Evolutionary conservation across 208 protist genomes (phyloP).

Genomic region (Leishmania braziliensis): DNA sequence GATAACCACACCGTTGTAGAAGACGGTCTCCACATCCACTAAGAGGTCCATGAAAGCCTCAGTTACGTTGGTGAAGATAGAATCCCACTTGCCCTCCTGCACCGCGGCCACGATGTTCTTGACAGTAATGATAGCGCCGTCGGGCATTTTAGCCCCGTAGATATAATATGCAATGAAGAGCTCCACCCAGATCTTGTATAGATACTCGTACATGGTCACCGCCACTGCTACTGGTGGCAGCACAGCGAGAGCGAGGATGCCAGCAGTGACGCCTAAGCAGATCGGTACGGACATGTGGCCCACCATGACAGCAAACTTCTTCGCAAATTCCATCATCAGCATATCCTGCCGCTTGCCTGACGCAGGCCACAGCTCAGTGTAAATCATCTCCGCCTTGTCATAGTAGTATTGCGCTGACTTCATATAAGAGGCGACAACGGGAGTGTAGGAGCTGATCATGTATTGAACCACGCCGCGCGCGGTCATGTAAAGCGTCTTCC

Average conservation of each 20-base stretch:
- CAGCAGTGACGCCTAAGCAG: conserved; percentile 22
- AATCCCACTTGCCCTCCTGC: conserved; percentile 34
- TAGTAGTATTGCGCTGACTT: conserved; percentile 12
- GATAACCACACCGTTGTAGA: conserved; percentile 57
- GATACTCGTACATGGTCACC: conserved; percentile 37
- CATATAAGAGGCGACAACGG: conserved; percentile 8
- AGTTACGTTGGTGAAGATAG: conserved; percentile 15
- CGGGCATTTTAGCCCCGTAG: conserved; percentile 44
- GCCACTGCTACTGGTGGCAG: conserved; percentile 41
- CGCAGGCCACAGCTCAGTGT: conserved; percentile 20
- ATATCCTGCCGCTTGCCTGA: conserved; percentile 11
- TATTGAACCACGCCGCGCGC: conserved; percentile 34
- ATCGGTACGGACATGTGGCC: conserved; percentile 44
- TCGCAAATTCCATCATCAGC: conserved; percentile 18
- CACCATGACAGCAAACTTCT: conserved; percentile 22
- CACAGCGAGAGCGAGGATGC: conserved; percentile 34
- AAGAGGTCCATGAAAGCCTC: conserved; percentile 40
- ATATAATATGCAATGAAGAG: conserved; percentile 70
- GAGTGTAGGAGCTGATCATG: conserved; percentile 31
- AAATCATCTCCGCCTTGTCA: conserved; percentile 24
- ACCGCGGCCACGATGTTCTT: conserved; percentile 23
- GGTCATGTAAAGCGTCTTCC: conserved; percentile 23
- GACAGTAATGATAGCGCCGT: conserved; percentile 32
- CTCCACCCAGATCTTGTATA: conserved; percentile 68
- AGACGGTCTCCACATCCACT: conserved; percentile 27